These are phyloP conservation scores for Oryza brachyantha DNA, from an alignment of 176 grass and related monocot species.

Conservation along the genomic window DNA sequence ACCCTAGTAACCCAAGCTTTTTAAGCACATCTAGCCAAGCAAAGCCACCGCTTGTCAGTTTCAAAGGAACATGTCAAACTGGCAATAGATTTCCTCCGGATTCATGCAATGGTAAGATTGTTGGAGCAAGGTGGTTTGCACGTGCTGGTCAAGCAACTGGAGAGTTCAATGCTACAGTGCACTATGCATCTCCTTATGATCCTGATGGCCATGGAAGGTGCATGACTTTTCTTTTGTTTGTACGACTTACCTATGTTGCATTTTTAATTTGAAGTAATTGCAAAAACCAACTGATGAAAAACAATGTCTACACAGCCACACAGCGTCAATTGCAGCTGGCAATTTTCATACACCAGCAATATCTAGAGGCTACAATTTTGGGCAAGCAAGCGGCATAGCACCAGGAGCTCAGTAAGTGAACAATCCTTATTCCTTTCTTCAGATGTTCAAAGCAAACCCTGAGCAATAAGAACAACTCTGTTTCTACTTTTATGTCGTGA, in stretches of 20 bases:
- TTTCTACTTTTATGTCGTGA: constrained; percentile 17
- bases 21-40: constrained; percentile 28
- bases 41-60: constrained; percentile 40
- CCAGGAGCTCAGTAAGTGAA: constrained; percentile 79
- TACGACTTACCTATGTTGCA: background rate
- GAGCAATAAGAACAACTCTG: background rate
- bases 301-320: constrained; percentile 59
- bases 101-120: constrained; percentile 83
- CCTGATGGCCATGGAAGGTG: constrained; percentile 96
- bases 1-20: constrained; percentile 85
- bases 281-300: constrained; percentile 30
- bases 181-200: constrained; percentile 95
- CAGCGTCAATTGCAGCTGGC: constrained; percentile 72
- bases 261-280: constrained; percentile 8
- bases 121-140: constrained; percentile 73
- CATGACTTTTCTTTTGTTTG: background rate
- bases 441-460: background rate
- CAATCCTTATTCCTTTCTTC: constrained; percentile 22
- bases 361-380: constrained; percentile 73
- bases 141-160: constrained; percentile 63
- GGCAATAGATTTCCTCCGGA: constrained; percentile 66
- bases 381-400: constrained; percentile 81
- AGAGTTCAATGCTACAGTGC: constrained; percentile 79
- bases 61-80: constrained; percentile 69
- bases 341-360: constrained; percentile 59